Conservation (phyloP, 495 filamentous ascomycete species). For the Penicillium arizonense region DNA sequence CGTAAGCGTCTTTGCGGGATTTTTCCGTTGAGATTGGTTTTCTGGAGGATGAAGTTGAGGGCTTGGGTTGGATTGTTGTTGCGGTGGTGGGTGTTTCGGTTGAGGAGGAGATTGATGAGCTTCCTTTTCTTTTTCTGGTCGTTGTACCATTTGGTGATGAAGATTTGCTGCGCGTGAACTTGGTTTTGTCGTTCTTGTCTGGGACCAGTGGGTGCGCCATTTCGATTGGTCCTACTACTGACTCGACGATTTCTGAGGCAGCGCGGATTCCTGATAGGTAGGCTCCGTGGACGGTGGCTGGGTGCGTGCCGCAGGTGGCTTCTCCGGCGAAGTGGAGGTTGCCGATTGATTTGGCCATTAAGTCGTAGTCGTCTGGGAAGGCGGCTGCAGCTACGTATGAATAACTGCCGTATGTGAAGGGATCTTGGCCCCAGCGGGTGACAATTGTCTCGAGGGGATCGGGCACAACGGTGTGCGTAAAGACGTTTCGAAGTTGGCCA, state of each 20-base stretch:
- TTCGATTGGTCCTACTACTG: constrained; percentile 76
- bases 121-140: constrained; percentile 1
- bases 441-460: constrained; percentile 83
- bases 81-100: constrained; percentile 6
- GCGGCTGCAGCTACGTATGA: constrained; percentile 85
- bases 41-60: constrained; percentile 12
- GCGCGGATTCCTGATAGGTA: constrained; percentile 91
- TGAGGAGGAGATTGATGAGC: constrained; percentile 5
- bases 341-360: constrained; percentile 81
- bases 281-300: constrained; percentile 94
- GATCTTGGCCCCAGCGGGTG: constrained; percentile 90
- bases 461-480: constrained; percentile 61
- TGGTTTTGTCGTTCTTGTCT: constrained; percentile 56
- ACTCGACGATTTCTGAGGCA: constrained; percentile 77
- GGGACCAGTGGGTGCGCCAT: constrained; percentile 74
- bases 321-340: constrained; percentile 97
- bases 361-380: constrained; percentile 84
- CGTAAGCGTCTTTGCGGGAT: constrained; percentile 63
- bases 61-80: constrained; percentile 2
- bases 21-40: constrained; percentile 41
- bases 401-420: constrained; percentile 87
- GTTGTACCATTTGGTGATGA: constrained; percentile 18
- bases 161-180: constrained; percentile 26
- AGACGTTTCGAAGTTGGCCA: constrained; percentile 65
- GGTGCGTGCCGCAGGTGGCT: constrained; percentile 91